Percentiles rank a stretch among this genome's conserved stretches.
phyloP scores from a whole-genome alignment of 2,329 filamentous ascomycete species.

The Capronia epimyces region DNA sequence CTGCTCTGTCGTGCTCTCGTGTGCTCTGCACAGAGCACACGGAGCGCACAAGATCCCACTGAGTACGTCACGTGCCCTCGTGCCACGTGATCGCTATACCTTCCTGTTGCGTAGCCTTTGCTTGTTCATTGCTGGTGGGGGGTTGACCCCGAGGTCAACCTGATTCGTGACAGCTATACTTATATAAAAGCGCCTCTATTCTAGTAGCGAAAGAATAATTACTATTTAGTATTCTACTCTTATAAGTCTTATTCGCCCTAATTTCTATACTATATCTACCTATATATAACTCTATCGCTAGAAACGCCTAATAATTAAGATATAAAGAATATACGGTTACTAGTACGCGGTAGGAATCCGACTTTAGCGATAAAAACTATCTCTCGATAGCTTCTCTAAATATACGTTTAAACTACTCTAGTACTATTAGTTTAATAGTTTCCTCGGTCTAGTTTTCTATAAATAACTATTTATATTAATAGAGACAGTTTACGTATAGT shows the following conservation, averaged over 20 bases:
- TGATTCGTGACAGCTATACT: slow-evolving; percentile 7
- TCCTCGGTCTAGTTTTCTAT: slow-evolving; percentile 2
- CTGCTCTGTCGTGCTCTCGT: too few species aligned
- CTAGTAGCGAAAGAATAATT: slow-evolving; percentile 15
- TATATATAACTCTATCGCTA: neutral
- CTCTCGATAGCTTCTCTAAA: neutral
- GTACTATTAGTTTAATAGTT: slow-evolving; percentile 5
- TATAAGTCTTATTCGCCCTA: slow-evolving; percentile 7
- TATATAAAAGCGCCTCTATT: slow-evolving; percentile 11
- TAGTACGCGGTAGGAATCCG: neutral
- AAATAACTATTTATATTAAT: slow-evolving; percentile 6
- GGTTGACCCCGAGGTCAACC: too few species aligned
- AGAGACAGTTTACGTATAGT: slow-evolving; percentile 1
- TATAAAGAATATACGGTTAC: slow-evolving; percentile 1
- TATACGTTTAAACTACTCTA: slow-evolving; percentile 1
- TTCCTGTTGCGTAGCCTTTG: too few species aligned
- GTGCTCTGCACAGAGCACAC: too few species aligned
- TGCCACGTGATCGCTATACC: too few species aligned
- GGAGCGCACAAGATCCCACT: too few species aligned
- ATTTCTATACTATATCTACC: slow-evolving; percentile 4
- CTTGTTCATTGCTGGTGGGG: too few species aligned
- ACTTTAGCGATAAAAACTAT: neutral
- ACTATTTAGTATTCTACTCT: slow-evolving; percentile 3
- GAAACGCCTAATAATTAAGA: neutral
- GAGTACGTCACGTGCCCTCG: too few species aligned